phyloP scores from a whole-genome alignment of 108 stramenopile genomes.

The Stephanodiscus triporus region DNA sequence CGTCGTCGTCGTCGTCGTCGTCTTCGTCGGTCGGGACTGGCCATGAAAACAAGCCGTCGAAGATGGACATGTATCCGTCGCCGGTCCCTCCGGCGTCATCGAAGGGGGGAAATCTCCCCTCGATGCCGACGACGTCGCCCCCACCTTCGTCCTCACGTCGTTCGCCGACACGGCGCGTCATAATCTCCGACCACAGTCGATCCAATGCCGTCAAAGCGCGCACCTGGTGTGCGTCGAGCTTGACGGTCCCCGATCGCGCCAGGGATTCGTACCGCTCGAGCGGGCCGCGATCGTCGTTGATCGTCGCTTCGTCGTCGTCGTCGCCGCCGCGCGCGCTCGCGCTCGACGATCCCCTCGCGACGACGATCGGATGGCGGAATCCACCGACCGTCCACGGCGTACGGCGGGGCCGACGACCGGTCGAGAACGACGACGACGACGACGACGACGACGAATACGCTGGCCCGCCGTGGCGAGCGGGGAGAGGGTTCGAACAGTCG shows the following conservation, averaged over 20 bases:
- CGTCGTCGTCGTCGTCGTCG: too few species aligned
- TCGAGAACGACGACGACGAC: too few species aligned
- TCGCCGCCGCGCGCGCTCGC: too few species aligned
- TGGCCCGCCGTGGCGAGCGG: too few species aligned
- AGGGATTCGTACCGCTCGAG: constrained; percentile 39
- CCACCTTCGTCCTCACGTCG: background rate
- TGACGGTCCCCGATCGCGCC: constrained; percentile 45
- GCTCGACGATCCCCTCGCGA: too few species aligned
- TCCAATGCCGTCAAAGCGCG: constrained; percentile 66
- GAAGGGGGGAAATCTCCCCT: background rate
- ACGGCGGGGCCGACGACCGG: too few species aligned
- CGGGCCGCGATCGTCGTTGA: background rate
- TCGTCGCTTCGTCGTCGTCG: background rate
- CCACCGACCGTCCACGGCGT: too few species aligned
- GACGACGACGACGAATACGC: too few species aligned
- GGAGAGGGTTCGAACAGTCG: too few species aligned
- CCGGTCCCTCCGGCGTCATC: background rate
- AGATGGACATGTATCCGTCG: background rate
- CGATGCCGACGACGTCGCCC: constrained; percentile 11
- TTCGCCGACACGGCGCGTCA: constrained; percentile 2
- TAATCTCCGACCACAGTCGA: constrained; percentile 58
- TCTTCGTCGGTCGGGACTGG: constrained; percentile 3
- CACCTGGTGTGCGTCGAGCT: constrained; percentile 70
- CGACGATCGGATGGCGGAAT: too few species aligned
- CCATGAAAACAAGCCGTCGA: constrained; percentile 24